Conservation (phyloP, 2,329 filamentous ascomycete genomes). For the Tolypocladium endophyticum region DNA sequence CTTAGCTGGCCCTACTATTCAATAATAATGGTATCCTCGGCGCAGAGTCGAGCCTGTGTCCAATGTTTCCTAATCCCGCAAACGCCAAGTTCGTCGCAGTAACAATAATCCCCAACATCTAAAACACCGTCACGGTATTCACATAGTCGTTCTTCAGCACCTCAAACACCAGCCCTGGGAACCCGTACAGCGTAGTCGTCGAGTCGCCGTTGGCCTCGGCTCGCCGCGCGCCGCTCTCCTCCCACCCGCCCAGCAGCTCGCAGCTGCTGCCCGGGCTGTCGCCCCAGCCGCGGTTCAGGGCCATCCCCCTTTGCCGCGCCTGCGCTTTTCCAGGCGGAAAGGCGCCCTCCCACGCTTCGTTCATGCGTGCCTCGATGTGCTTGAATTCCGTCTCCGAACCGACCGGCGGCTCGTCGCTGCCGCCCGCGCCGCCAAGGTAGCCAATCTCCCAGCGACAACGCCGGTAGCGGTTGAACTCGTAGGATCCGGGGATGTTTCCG, state of each 20-base stretch:
- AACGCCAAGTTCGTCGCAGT: not conserved
- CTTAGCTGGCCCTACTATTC: no score
- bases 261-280: conserved; percentile 86
- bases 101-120: conserved; percentile 1
- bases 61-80: not conserved
- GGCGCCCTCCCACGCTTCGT: conserved; percentile 57
- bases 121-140: conserved; percentile 84
- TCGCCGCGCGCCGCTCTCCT: conserved; percentile 54
- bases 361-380: conserved; percentile 59
- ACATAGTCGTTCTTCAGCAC: conserved; percentile 88
- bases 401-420: conserved; percentile 29
- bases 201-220: conserved; percentile 46
- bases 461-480: conserved; percentile 91
- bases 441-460: conserved; percentile 76
- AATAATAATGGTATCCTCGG: not conserved
- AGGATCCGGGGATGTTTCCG: conserved; percentile 89
- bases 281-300: conserved; percentile 81
- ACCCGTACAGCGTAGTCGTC: conserved; percentile 80
- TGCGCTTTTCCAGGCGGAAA: conserved; percentile 45
- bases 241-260: conserved; percentile 77
- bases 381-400: conserved; percentile 71
- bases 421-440: conserved; percentile 38
- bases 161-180: conserved; percentile 90
- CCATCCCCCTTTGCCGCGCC: conserved; percentile 61
- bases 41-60: not conserved